phyloP scores from a whole-genome alignment of 306 rosid species.

The Albizia julibrissin region DNA sequence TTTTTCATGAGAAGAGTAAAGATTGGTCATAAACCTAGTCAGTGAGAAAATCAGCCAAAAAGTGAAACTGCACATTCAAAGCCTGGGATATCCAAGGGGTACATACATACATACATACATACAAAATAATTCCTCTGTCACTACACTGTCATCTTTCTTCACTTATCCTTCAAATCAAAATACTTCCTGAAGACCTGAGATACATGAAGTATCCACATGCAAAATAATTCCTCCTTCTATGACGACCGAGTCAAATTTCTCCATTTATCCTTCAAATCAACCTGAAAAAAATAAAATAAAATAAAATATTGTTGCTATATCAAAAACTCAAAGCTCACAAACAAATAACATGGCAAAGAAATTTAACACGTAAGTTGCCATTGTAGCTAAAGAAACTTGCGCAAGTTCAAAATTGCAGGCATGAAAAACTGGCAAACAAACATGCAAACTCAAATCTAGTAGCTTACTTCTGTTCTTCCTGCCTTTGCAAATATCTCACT shows the following conservation, averaged over 20 bases:
- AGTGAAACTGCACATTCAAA: neutral
- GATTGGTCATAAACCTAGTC: neutral
- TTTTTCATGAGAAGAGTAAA: neutral
- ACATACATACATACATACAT: conserved; percentile 22
- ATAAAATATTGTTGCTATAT: neutral
- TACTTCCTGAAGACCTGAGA: neutral
- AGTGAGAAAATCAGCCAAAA: neutral
- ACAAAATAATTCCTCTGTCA: conserved; percentile 13
- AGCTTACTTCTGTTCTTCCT: conserved; percentile 64
- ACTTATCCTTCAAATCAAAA: neutral
- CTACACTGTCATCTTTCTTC: neutral
- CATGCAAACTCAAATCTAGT: neutral
- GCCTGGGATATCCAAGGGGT: neutral
- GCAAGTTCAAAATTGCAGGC: neutral
- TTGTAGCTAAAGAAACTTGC: neutral
- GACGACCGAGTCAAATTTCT: conserved; percentile 60
- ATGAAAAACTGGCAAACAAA: neutral
- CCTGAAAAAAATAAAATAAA: conserved; percentile 47
- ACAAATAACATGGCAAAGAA: conserved; percentile 19
- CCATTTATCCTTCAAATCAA: conserved; percentile 95
- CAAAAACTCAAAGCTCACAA: conserved; percentile 1
- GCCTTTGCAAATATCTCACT: conserved; percentile 51
- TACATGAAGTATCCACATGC: conserved; percentile 33
- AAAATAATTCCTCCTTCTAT: neutral
- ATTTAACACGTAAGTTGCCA: conserved; percentile 3